phyloP scores from a whole-genome alignment of 2,329 filamentous ascomycete species.

The Fusarium coicis region DNA sequence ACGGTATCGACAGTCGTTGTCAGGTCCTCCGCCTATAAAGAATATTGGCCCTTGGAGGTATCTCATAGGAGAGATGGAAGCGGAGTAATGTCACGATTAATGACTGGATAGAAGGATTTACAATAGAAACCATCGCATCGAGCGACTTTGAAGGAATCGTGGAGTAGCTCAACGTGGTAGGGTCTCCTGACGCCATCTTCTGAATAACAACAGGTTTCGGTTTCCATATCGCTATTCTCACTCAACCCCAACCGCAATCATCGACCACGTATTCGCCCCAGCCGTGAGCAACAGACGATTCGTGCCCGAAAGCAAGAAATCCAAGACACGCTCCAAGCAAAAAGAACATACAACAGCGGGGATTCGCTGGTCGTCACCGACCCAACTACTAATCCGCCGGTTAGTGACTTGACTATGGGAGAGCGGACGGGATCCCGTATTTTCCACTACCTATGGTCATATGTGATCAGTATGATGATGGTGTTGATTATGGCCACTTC shows the following conservation, averaged over 20 bases:
- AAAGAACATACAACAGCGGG: constrained; percentile 38
- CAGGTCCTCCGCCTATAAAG: constrained; percentile 65
- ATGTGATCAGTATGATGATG: constrained; percentile 5
- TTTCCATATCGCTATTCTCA: neutral
- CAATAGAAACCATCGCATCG: constrained; percentile 6
- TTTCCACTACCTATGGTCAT: constrained; percentile 38
- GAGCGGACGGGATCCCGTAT: constrained; percentile 39
- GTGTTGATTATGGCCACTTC: neutral
- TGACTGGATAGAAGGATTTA: constrained; percentile 19
- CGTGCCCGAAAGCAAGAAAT: neutral
- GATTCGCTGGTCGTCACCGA: constrained; percentile 38
- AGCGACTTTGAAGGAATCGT: neutral
- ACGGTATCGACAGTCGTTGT: constrained; percentile 72
- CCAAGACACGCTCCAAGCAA: neutral
- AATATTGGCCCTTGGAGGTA: neutral
- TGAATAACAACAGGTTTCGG: neutral
- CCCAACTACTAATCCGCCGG: constrained; percentile 36
- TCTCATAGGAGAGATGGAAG: neutral
- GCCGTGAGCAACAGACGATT: neutral
- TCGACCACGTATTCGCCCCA: neutral
- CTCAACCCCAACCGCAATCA: neutral
- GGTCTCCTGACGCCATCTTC: neutral
- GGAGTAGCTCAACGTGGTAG: neutral
- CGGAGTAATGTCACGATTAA: constrained; percentile 15
- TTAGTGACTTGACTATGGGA: constrained; percentile 35